Evolutionary conservation across 2,329 filamentous ascomycete species (phyloP), one percentile per base, ranked within the genome.

Genomic region (Nigrospora osmanthi): DNA sequence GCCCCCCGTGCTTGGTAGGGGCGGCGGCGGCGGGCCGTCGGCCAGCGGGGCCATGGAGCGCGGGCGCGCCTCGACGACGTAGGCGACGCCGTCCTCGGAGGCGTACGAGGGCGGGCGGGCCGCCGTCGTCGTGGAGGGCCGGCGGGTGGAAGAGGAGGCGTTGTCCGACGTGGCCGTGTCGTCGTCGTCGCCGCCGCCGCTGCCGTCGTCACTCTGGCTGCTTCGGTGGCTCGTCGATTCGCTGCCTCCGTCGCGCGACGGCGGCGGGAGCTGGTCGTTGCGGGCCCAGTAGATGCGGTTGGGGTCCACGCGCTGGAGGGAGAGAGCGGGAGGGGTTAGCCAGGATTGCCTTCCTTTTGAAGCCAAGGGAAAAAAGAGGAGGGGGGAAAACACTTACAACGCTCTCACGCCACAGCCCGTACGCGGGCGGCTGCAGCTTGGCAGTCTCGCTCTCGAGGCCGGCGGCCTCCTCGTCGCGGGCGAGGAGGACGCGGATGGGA

Each of bases 351-450:
- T 14, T 30, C 2, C 4, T 23, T 23, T 23, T 23, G 19, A 6
- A 6, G 19, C 4, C 19, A 23, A 23, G 19, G 6, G 19, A 23
- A 7, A 10, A 7, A 23, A 23, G 19, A 7, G 19, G 7, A 11
- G n/a, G 38, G 11, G 34, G 19, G 15, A 15, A 23, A 2, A 37
- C 40, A 80, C 83, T 63, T 75, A 87, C 83, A 64, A 93, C 87
- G 57, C 85, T 91, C 62, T 83, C 82, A 43, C 88, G 75, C 87
- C 88, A 94, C 1, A 89, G 68, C 0, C 89, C 89, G 59, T 95
- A 95, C 2, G 88, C 88, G 0, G 90, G 89, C 4, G 90, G 89
- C 10, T 81, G 79, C 16, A 73, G 52, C 54, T 81, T 81, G 36
- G 68, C 66, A 0, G 75, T 67, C 47, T 80, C 75, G 42, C 71